Conservation (phyloP, 345 rosid species). For the Angophora floribunda region DNA sequence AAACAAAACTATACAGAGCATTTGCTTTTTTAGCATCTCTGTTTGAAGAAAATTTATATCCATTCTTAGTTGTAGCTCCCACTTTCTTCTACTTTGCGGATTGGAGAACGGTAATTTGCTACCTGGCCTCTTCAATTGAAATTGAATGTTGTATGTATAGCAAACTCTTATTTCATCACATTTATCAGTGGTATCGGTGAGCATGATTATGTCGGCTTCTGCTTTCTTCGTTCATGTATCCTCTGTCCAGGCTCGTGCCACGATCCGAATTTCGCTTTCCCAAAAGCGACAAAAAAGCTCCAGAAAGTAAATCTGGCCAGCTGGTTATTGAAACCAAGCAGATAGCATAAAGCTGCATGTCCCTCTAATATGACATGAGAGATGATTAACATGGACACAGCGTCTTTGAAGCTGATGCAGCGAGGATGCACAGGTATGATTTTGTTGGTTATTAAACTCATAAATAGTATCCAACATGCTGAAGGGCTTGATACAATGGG, state of each 20-base stretch:
- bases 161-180: background rate
- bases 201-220: background rate
- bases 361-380: conserved; percentile 89
- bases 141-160: conserved; percentile 78
- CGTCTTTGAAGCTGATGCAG: conserved; percentile 76
- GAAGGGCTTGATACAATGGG: conserved; percentile 1
- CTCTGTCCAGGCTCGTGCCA: conserved; percentile 66
- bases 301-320: conserved; percentile 90
- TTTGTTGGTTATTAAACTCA: background rate
- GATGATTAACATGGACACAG: conserved; percentile 68
- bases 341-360: conserved; percentile 89
- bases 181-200: background rate
- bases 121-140: conserved; percentile 98
- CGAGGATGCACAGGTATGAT: conserved; percentile 95
- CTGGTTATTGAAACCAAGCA: conserved; percentile 70
- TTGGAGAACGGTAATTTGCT: conserved; percentile 96
- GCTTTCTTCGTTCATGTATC: conserved; percentile 63
- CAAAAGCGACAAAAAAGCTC: conserved; percentile 51
- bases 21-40: conserved; percentile 96
- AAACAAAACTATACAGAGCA: conserved; percentile 98
- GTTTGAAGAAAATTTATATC: conserved; percentile 42
- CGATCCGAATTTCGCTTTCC: conserved; percentile 81
- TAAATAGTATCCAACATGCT: background rate
- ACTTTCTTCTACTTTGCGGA: conserved; percentile 74
- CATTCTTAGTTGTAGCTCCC: conserved; percentile 98